These are phyloP conservation scores for Cicer judaicum DNA, from an alignment of 306 rosid species.

Conservation along the genomic window DNA sequence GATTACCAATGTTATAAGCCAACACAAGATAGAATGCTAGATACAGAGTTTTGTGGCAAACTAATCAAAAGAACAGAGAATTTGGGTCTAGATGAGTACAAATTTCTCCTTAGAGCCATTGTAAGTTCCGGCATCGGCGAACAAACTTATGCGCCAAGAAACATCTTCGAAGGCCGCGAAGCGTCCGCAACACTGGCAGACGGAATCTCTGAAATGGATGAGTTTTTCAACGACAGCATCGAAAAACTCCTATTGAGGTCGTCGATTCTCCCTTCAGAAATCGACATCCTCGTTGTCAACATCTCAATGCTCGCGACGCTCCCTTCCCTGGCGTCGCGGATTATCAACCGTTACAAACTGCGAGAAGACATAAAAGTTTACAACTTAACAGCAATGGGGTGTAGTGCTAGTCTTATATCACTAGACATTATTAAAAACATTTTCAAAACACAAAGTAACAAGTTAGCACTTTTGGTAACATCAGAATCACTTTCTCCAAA, in stretches of 20 bases:
- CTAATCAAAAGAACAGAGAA: constrained; percentile 56
- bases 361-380: constrained; percentile 76
- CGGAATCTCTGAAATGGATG: constrained; percentile 69
- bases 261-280: constrained; percentile 58
- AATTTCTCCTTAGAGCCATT: constrained; percentile 85
- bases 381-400: constrained; percentile 92
- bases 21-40: constrained; percentile 63
- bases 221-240: constrained; percentile 72
- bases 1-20: constrained; percentile 77
- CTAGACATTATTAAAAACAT: constrained; percentile 60
- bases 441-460: constrained; percentile 57
- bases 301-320: constrained; percentile 69
- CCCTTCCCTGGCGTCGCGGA: constrained; percentile 71
- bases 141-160: constrained; percentile 79
- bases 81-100: constrained; percentile 67
- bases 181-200: constrained; percentile 62
- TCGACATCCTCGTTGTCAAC: constrained; percentile 81
- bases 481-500: constrained; percentile 89
- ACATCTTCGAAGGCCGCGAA: constrained; percentile 70
- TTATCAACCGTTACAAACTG: constrained; percentile 71
- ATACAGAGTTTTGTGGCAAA: constrained; percentile 59
- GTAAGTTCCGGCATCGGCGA: constrained; percentile 94
- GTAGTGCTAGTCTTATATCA: constrained; percentile 86
- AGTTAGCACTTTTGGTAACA: constrained; percentile 69
- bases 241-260: constrained; percentile 56